Conservation (phyloP, 176 grass and related monocot genomes). For the Bolboschoenus planiculmis region DNA sequence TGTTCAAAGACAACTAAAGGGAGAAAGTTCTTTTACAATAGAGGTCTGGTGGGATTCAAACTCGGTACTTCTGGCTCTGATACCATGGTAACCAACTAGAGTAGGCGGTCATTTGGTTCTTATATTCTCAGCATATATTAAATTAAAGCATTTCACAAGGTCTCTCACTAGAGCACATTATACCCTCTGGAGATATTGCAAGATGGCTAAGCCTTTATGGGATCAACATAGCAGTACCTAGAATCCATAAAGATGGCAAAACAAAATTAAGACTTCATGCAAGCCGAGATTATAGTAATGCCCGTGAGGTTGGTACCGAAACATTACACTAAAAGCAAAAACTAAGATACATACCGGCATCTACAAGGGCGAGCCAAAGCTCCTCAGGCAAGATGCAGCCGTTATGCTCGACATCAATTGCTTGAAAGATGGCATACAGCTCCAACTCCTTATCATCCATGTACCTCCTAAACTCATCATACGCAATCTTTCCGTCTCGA, state of each 20-base stretch:
- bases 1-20: not conserved
- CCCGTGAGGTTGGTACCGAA: not conserved
- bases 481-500: constrained; percentile 74
- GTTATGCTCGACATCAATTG: constrained; percentile 95
- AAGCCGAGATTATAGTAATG: not conserved
- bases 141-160: constrained; percentile 5
- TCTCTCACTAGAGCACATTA: not conserved
- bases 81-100: not conserved
- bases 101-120: not conserved
- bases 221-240: not conserved
- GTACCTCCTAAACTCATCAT: constrained; percentile 79
- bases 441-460: constrained; percentile 99
- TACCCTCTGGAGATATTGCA: not conserved
- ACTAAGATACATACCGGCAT: constrained; percentile 50
- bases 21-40: not conserved
- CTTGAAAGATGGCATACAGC: constrained; percentile 97
- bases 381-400: constrained; percentile 95
- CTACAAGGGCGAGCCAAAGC: constrained; percentile 91
- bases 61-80: not conserved
- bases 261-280: not conserved
- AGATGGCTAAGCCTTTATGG: not conserved
- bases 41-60: not conserved
- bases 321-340: not conserved
- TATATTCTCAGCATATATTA: not conserved
- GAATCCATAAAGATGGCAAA: not conserved